Percentiles rank a stretch among this genome's conserved stretches.
phyloP scores from a whole-genome alignment of 306 rosid genomes.

The Morella rubra region DNA sequence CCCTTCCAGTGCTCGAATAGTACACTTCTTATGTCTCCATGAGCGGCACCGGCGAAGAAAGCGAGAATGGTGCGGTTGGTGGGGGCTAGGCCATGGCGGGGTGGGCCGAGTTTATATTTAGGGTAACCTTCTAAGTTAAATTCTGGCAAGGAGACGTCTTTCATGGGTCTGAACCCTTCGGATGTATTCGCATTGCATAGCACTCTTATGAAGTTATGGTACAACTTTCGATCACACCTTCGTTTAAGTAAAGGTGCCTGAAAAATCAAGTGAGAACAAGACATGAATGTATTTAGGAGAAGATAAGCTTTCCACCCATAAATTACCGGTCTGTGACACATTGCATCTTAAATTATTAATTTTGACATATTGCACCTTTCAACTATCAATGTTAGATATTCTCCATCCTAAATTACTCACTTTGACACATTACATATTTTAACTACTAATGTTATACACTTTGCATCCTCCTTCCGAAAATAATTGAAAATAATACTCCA shows the following conservation, averaged over 20 bases:
- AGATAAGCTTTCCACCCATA: too few species aligned
- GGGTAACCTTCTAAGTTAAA: conserved; percentile 21
- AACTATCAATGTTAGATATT: too few species aligned
- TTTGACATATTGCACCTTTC: too few species aligned
- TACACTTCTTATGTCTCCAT: conserved; percentile 32
- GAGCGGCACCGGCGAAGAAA: conserved; percentile 41
- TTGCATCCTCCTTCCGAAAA: too few species aligned
- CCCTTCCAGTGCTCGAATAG: conserved; percentile 37
- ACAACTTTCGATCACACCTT: conserved; percentile 21
- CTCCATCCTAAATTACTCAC: too few species aligned
- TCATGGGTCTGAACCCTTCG: conserved; percentile 36
- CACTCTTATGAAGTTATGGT: conserved; percentile 33
- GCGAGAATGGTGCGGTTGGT: conserved; percentile 32
- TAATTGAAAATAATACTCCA: too few species aligned
- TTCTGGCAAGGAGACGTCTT: conserved; percentile 41
- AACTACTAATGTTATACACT: too few species aligned
- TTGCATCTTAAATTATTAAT: too few species aligned
- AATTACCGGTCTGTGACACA: too few species aligned
- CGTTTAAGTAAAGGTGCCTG: conserved; percentile 32
- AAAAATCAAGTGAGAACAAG: too few species aligned
- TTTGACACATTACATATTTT: too few species aligned
- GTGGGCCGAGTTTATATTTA: conserved; percentile 23
- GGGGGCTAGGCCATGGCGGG: conserved; percentile 8
- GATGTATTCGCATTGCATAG: conserved; percentile 39
- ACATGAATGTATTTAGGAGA: too few species aligned